Percentiles rank a stretch among this genome's conserved stretches.
These are phyloP conservation scores for Luffa aegyptiaca DNA, from an alignment of 306 rosid species.

Conservation along the genomic window DNA sequence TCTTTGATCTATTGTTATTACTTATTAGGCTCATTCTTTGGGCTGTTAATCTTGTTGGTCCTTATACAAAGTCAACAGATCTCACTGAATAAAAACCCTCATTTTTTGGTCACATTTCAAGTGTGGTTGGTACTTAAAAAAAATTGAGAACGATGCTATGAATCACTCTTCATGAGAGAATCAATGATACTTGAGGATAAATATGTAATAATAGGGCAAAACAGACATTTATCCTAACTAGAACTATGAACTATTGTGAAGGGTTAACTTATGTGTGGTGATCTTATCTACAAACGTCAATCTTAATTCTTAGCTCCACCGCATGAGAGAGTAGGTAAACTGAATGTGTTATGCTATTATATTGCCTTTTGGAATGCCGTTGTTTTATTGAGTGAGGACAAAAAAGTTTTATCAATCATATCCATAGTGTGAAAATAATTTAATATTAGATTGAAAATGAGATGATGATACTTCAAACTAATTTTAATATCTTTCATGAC, in stretches of 20 bases:
- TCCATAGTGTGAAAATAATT: not conserved
- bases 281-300: not conserved
- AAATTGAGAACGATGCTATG: too few species aligned
- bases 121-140: too few species aligned
- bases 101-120: too few species aligned
- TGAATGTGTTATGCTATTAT: not conserved
- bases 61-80: too few species aligned
- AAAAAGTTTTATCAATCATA: not conserved
- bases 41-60: not conserved
- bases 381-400: not conserved
- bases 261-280: not conserved
- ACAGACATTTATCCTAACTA: not conserved
- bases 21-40: not conserved
- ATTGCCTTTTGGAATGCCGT: not conserved
- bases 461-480: not conserved
- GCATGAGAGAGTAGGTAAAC: not conserved
- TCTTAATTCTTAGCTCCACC: not conserved
- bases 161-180: not conserved
- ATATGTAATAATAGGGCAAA: not conserved
- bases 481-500: not conserved
- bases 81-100: not conserved
- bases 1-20: too few species aligned
- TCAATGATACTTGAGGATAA: not conserved
- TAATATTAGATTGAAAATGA: not conserved
- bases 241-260: not conserved